Evolutionary conservation across 2,329 filamentous ascomycete species (phyloP).

Genomic region (Penicillium sp.): DNA sequence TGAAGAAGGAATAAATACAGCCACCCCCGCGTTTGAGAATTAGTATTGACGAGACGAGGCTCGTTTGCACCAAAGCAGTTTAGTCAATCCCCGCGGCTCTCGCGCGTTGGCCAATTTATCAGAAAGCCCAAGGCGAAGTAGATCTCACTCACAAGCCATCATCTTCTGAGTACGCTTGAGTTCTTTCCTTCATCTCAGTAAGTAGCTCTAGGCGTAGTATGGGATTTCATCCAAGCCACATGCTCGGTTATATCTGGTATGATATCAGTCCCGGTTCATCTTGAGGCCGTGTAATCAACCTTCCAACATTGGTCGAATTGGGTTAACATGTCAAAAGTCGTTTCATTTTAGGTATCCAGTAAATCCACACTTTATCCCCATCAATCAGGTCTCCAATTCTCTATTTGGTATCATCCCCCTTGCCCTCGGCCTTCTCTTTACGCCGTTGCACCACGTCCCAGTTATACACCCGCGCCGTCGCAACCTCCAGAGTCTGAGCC

Average conservation of each 20-base stretch:
- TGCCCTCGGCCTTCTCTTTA: slow-evolving; percentile 73
- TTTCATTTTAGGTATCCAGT: slow-evolving; percentile 10
- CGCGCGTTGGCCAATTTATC: background rate
- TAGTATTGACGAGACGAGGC: background rate
- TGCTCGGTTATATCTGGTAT: background rate
- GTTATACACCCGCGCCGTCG: slow-evolving; percentile 96
- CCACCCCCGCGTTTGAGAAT: background rate
- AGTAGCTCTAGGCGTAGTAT: no score
- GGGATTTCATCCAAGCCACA: no score
- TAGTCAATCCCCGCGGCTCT: background rate
- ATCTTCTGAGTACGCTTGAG: no score
- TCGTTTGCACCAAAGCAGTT: background rate
- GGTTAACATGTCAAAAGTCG: background rate
- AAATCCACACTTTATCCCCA: slow-evolving; percentile 13
- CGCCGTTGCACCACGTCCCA: slow-evolving; percentile 97
- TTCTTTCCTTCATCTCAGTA: background rate
- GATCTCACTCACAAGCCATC: background rate
- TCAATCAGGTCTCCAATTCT: slow-evolving; percentile 33
- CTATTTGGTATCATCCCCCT: slow-evolving; percentile 55
- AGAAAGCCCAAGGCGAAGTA: background rate
- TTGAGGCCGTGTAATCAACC: background rate
- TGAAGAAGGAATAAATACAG: background rate
- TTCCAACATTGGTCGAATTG: background rate
- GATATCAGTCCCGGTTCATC: background rate
- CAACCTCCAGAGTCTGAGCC: slow-evolving; percentile 89